A percentile compares a stretch with the other conserved stretches of the same genome.
phyloP scores from a whole-genome alignment of 225 moss, liverwort and hornwort genomes.

The Asterella californica region DNA sequence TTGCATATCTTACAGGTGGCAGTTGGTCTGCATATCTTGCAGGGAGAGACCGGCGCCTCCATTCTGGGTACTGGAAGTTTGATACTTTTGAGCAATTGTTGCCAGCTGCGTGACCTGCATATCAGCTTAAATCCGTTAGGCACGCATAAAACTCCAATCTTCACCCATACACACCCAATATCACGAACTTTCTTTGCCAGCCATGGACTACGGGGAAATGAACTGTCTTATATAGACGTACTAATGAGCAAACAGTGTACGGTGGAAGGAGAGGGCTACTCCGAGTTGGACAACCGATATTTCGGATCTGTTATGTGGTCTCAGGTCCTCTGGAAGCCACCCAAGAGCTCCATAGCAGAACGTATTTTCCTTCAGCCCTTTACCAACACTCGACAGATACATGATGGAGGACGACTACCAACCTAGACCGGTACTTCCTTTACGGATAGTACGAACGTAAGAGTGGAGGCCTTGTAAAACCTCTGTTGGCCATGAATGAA shows the following conservation, averaged over 20 bases:
- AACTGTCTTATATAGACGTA: not conserved
- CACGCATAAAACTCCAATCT: not conserved
- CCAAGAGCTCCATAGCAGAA: not conserved
- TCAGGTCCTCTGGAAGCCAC: not conserved
- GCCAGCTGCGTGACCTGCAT: conserved; percentile 81
- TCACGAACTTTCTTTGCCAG: not conserved
- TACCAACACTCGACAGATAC: not conserved
- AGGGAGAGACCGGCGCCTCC: conserved; percentile 67
- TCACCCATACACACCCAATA: not conserved
- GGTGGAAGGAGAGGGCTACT: no score
- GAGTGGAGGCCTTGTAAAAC: not conserved
- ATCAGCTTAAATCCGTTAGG: not conserved
- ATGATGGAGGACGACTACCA: not conserved
- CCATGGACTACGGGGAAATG: not conserved
- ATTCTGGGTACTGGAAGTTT: conserved; percentile 65
- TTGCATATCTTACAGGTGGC: conserved; percentile 97
- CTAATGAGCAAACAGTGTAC: not conserved
- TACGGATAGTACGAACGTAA: not conserved
- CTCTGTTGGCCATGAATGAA: no score
- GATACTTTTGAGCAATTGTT: conserved; percentile 90
- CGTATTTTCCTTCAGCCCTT: not conserved
- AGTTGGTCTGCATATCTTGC: conserved; percentile 92
- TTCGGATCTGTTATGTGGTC: not conserved
- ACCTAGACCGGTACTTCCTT: not conserved
- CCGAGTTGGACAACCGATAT: not conserved